Evolutionary conservation across 2,329 filamentous ascomycete species (phyloP), one percentile per base, ranked within the genome.

Genomic region (Aspergillus quadrilineatus): DNA sequence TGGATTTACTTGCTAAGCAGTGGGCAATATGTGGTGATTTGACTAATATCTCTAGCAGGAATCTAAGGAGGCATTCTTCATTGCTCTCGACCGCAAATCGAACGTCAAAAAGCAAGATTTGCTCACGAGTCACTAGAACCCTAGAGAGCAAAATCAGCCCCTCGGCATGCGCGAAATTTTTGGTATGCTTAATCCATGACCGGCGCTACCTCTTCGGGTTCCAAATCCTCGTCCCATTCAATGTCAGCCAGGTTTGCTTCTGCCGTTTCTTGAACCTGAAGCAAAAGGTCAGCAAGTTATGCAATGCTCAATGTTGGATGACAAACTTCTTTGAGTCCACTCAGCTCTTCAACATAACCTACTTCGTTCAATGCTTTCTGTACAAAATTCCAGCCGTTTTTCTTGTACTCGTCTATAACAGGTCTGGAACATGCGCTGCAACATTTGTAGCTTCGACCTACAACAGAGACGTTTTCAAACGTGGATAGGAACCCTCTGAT

Each of bases 31-130:
- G 15, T 15, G 30, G 34, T 42, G 34, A 4, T n/a, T 10, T 15
- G 39, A 42, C 60, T 67, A 51, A 68, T 43, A 17, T 34, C 53
- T 45, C 47, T 26, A 32, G 26, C 63, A 92, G 89, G 89, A 90
- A 78, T 92, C 89, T 0, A 90, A 85, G 70, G 94, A 97, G 73
- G 82, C 87, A 3, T 97, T 89, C 67, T 95, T 97, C 69, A 87
- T 97, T 46, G 92, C 87, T 0, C 71, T 97, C 56, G 79, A 82
- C 58, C 84, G 91, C 61, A 93, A 88, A 47, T 4, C 44, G 1
- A 12, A 47, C 10, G 45, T 76, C 4, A 69, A 72, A 30, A 75
- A 73, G 64, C 75, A 80, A 48, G 75, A 77, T 10, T 77, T 84
- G 2, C 76, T 81, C 56, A 58, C 62, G 34, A 55, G 55, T 28